These are phyloP conservation scores for Heterobasidion annosum DNA, from an alignment of 1,284 basidiomycete species.

Conservation along the genomic window DNA sequence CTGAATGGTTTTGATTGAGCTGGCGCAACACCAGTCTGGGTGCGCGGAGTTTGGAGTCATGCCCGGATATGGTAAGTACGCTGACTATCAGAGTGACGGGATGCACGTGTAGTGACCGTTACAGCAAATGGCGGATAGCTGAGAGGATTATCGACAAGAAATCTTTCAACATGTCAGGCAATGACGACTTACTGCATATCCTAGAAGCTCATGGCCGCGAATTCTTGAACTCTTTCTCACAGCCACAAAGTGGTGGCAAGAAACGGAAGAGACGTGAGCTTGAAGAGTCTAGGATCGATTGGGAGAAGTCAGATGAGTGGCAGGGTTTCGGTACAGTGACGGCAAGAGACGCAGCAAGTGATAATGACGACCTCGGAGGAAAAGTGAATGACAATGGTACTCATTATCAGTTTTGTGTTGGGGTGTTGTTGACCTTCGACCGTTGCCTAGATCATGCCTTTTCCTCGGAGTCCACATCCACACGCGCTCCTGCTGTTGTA, in stretches of 20 bases:
- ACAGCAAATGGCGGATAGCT: no score
- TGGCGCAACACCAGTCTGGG: no score
- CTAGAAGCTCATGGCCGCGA: not conserved
- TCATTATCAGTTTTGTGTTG: not conserved
- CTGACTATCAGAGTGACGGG: no score
- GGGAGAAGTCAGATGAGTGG: slow-evolving; percentile 25
- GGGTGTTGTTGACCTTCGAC: no score
- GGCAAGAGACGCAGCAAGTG: slow-evolving; percentile 11
- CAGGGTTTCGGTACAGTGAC: slow-evolving; percentile 14
- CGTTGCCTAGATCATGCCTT: no score
- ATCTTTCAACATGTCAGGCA: slow-evolving; percentile 13
- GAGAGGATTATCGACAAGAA: no score
- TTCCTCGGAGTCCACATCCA: slow-evolving; percentile 12
- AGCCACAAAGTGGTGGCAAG: not conserved
- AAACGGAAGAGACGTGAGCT: slow-evolving; percentile 5
- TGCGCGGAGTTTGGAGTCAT: no score
- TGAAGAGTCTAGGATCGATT: slow-evolving; percentile 4
- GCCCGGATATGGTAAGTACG: no score
- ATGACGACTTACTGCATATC: not conserved
- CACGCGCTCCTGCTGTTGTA: slow-evolving; percentile 31
- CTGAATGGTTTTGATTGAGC: no score
- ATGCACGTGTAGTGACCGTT: no score
- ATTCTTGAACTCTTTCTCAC: slow-evolving; percentile 1
- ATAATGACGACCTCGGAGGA: slow-evolving; percentile 14
- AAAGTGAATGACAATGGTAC: slow-evolving; percentile 4